These are phyloP conservation scores for Coffea humblotiana DNA, from an alignment of 305 asterid genomes.

Conservation along the genomic window DNA sequence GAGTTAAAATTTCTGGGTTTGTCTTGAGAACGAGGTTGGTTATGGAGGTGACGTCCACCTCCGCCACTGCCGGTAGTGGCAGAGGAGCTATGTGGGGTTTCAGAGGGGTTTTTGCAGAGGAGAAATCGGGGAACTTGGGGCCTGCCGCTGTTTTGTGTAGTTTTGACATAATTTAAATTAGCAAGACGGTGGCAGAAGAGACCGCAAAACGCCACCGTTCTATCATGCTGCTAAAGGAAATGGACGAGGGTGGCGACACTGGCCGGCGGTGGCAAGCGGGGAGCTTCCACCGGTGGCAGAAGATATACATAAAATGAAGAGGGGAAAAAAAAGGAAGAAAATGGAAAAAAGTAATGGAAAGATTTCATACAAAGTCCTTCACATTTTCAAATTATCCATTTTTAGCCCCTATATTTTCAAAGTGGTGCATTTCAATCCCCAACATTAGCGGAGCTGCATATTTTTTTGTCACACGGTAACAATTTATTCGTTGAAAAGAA, in stretches of 20 bases:
- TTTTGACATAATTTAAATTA: neutral
- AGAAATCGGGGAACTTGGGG: neutral
- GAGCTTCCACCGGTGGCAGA: neutral
- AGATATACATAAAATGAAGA: too few species aligned
- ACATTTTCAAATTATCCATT: too few species aligned
- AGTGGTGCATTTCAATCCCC: too few species aligned
- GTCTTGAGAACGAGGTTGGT: slow-evolving; percentile 53
- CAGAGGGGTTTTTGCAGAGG: slow-evolving; percentile 7
- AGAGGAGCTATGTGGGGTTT: slow-evolving; percentile 14
- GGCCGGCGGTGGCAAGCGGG: neutral
- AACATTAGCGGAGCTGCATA: too few species aligned
- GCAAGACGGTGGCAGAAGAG: neutral
- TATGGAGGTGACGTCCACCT: slow-evolving; percentile 48
- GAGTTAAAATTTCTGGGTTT: slow-evolving; percentile 38
- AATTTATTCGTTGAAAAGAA: too few species aligned
- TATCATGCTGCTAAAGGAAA: neutral
- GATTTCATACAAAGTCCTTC: too few species aligned
- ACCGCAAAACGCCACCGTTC: neutral
- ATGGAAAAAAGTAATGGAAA: too few species aligned
- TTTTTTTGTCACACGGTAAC: too few species aligned
- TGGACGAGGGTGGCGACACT: neutral
- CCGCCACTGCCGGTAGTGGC: slow-evolving; percentile 23
- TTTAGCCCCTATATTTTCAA: too few species aligned
- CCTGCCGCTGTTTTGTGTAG: neutral
- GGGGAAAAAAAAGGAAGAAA: too few species aligned